These are phyloP conservation scores for Colletotrichum neosansevieriae DNA, from an alignment of 2,329 filamentous ascomycete species.

Conservation along the genomic window DNA sequence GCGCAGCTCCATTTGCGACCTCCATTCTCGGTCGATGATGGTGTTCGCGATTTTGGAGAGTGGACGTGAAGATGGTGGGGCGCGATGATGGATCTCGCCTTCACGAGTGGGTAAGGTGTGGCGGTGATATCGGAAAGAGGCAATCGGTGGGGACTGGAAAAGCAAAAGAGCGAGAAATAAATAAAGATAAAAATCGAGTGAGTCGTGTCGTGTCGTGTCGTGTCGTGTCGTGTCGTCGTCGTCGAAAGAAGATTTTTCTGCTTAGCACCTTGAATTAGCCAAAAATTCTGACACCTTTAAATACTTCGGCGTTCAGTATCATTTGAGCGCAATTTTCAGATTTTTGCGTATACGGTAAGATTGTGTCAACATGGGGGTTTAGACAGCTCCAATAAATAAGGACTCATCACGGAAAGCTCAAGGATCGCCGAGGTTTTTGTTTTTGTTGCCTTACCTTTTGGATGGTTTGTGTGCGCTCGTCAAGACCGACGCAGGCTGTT, in stretches of 20 bases:
- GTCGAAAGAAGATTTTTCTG: conserved; percentile 5
- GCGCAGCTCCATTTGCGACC: conserved; percentile 51
- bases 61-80: conserved; percentile 28
- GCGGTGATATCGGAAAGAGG: not conserved
- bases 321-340: conserved; percentile 48
- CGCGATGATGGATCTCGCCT: conserved; percentile 2
- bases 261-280: conserved; percentile 37
- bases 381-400: conserved; percentile 83
- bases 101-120: conserved; percentile 17
- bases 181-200: not conserved
- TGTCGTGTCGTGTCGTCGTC: not conserved
- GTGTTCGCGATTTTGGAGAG: conserved; percentile 3
- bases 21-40: conserved; percentile 51
- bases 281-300: conserved; percentile 22
- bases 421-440: not conserved
- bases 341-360: conserved; percentile 69
- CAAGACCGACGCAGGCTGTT: not conserved
- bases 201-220: conserved; percentile 42
- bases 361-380: conserved; percentile 71
- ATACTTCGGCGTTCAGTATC: not conserved
- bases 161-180: not conserved
- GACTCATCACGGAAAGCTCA: conserved; percentile 55
- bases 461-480: conserved; percentile 2
- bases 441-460: conserved; percentile 34
- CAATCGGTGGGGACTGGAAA: conserved; percentile 7